Conservation (phyloP, 2,329 filamentous ascomycete species). For the Phymatotrichopsis omnivora region DNA sequence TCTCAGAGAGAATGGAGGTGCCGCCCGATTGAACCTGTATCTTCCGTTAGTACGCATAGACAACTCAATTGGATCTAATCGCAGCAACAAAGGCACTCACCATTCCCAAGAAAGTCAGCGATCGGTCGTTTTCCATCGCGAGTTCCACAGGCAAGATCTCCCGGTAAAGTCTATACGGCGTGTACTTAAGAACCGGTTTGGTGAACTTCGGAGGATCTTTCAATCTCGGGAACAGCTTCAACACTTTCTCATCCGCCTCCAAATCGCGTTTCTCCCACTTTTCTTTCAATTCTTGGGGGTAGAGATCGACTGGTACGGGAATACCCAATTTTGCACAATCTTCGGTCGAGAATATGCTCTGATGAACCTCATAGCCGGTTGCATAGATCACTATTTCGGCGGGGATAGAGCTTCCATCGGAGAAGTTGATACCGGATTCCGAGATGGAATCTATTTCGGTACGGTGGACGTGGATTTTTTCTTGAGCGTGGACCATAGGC, state of each 20-base stretch:
- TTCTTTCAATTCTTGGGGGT: slow-evolving; percentile 5
- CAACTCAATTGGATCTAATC: too few relatives aligned
- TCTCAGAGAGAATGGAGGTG: slow-evolving; percentile 37
- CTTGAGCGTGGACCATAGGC: slow-evolving; percentile 17
- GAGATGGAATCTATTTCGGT: slow-evolving; percentile 12
- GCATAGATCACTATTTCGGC: slow-evolving; percentile 20
- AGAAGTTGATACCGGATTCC: slow-evolving; percentile 12
- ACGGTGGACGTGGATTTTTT: slow-evolving; percentile 11
- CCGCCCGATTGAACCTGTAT: too few relatives aligned
- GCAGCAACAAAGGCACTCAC: too few relatives aligned
- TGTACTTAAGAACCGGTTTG: slow-evolving; percentile 7
- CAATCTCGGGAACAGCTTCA: slow-evolving; percentile 19
- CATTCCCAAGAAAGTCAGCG: slow-evolving; percentile 40
- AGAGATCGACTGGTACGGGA: slow-evolving; percentile 15
- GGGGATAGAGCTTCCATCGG: slow-evolving; percentile 11
- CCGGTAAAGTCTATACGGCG: slow-evolving; percentile 7
- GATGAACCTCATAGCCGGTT: slow-evolving; percentile 18
- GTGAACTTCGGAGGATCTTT: slow-evolving; percentile 14
- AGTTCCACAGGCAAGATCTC: slow-evolving; percentile 17
- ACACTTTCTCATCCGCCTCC: slow-evolving; percentile 17
- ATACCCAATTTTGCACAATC: slow-evolving; percentile 18
- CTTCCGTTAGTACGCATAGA: too few relatives aligned
- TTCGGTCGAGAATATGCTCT: slow-evolving; percentile 14
- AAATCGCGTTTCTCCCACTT: slow-evolving; percentile 23
- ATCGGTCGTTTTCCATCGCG: slow-evolving; percentile 14